Conservation (phyloP, 1,284 basidiomycete species). For the Sporisorium sorghi region DNA sequence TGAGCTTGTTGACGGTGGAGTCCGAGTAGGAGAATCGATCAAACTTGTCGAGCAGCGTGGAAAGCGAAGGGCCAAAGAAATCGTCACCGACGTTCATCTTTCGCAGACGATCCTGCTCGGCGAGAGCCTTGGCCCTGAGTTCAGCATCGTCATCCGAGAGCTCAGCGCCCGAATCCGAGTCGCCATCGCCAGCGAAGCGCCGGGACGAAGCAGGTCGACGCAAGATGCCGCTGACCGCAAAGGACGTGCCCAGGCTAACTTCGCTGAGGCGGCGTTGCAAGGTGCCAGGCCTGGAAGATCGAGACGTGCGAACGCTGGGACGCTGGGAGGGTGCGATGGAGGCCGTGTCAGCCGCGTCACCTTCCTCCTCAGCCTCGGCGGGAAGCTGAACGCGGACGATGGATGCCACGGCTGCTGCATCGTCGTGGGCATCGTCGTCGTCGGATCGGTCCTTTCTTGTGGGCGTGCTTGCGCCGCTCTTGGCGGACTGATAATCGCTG, state of each 20-base stretch:
- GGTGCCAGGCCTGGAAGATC: constrained; percentile 44
- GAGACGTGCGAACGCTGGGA: constrained; percentile 24
- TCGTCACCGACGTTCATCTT: constrained; percentile 65
- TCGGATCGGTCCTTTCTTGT: constrained; percentile 1
- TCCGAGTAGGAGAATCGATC: constrained; percentile 49
- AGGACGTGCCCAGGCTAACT: constrained; percentile 58
- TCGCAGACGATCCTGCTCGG: constrained; percentile 61
- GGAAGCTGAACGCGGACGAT: constrained; percentile 6
- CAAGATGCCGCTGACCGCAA: constrained; percentile 56
- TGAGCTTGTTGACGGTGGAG: constrained; percentile 36
- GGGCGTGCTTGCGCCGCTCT: constrained; percentile 44
- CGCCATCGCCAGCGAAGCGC: constrained; percentile 36
- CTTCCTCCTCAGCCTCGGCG: constrained; percentile 9
- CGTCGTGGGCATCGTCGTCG: constrained; percentile 16
- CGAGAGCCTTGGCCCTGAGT: constrained; percentile 50
- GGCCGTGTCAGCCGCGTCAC: constrained; percentile 9
- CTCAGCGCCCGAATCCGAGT: constrained; percentile 50
- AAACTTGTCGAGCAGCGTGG: constrained; percentile 54
- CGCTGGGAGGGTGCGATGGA: constrained; percentile 36
- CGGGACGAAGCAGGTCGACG: constrained; percentile 19
- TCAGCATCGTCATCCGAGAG: constrained; percentile 56
- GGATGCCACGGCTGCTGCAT: constrained; percentile 20
- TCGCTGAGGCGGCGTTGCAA: constrained; percentile 53
- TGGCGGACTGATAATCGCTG: constrained; percentile 46
- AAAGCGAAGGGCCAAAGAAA: constrained; percentile 61